These are phyloP conservation scores for Mikania micrantha DNA, from an alignment of 129 eudicot species.

Conservation along the genomic window DNA sequence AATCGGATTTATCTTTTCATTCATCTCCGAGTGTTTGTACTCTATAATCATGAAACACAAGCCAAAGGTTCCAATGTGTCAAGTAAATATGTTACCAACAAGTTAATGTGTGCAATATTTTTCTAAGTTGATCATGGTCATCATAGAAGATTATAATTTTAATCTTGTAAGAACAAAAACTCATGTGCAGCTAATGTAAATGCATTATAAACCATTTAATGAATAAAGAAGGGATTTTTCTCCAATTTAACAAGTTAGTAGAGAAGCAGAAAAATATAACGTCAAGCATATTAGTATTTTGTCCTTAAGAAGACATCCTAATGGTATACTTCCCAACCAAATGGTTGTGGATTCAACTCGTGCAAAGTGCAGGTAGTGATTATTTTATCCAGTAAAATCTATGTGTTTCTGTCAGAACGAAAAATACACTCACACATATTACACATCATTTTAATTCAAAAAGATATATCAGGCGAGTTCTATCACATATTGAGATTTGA, in stretches of 20 bases:
- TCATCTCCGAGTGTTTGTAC: not conserved
- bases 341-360: no score
- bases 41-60: not conserved
- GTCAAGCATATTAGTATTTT: not conserved
- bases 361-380: no score
- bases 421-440: no score
- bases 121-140: not conserved
- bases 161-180: not conserved
- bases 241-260: not conserved
- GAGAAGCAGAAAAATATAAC: not conserved
- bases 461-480: not conserved
- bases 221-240: not conserved
- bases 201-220: not conserved
- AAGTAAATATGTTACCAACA: not conserved
- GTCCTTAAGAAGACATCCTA: no score
- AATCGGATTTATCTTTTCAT: not conserved
- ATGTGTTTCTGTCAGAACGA: no score
- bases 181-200: not conserved
- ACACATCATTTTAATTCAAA: no score
- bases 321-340: no score
- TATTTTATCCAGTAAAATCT: no score
- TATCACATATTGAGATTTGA: not conserved
- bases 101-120: not conserved
- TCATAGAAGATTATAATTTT: not conserved
- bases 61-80: not conserved